A percentile compares a stretch with the other conserved stretches of the same genome.
phyloP scores from a whole-genome alignment of 495 filamentous ascomycete genomes.

The Penicillium goetzii region DNA sequence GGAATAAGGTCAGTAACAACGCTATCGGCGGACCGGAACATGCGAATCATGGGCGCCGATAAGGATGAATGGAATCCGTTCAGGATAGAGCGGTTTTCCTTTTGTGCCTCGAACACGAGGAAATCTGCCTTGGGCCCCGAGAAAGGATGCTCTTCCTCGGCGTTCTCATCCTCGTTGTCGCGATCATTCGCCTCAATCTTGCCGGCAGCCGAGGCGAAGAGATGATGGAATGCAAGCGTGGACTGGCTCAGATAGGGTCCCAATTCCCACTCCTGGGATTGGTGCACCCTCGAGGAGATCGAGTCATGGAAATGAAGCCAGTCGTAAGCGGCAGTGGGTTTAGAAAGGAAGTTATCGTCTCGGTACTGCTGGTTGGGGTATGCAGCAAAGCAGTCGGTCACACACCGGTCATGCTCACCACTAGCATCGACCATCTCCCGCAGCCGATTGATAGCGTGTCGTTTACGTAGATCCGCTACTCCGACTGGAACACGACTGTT shows the following conservation, averaged over 20 bases:
- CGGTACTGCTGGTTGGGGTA: conserved; percentile 88
- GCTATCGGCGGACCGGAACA: conserved; percentile 75
- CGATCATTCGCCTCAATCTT: conserved; percentile 37
- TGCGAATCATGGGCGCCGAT: conserved; percentile 62
- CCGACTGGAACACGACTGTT: conserved; percentile 44
- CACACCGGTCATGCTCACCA: conserved; percentile 84
- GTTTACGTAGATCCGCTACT: conserved; percentile 76
- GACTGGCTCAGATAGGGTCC: conserved; percentile 82
- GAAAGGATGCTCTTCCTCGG: conserved; percentile 68
- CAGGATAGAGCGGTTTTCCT: conserved; percentile 63
- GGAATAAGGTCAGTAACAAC: conserved; percentile 83
- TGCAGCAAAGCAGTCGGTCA: conserved; percentile 78
- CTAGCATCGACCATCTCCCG: conserved; percentile 86
- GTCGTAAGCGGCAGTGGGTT: conserved; percentile 83
- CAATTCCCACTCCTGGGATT: conserved; percentile 86
- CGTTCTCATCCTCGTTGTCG: conserved; percentile 51
- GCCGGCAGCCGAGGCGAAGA: conserved; percentile 69
- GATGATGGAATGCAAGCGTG: conserved; percentile 84
- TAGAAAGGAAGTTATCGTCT: conserved; percentile 88
- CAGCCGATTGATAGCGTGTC: conserved; percentile 75
- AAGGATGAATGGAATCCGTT: conserved; percentile 59
- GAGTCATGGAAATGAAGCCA: conserved; percentile 94
- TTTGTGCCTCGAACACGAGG: conserved; percentile 73
- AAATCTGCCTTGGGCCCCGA: conserved; percentile 79
- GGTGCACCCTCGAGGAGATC: conserved; percentile 72